phyloP scores from a whole-genome alignment of 768 basidiomycete genomes.

The Lactifluus pinguis region DNA sequence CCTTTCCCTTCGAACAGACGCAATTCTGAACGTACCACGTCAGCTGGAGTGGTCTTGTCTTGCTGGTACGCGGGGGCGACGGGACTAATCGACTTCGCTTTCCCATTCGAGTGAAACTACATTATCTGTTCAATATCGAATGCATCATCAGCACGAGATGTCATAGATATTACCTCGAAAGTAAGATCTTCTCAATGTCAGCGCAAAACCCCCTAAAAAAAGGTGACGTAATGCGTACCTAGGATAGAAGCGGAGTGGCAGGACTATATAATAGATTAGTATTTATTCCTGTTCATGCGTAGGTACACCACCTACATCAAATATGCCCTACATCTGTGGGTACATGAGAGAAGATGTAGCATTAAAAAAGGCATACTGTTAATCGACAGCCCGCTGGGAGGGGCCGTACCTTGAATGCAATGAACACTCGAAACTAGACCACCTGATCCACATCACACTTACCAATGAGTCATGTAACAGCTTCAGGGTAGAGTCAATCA shows the following conservation, averaged over 20 bases:
- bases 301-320: conserved; percentile 22
- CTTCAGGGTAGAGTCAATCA: conserved; percentile 27
- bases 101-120: conserved; percentile 28
- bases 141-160: no score
- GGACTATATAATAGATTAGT: conserved; percentile 35
- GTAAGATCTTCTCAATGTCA: conserved; percentile 44
- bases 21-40: conserved; percentile 51
- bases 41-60: conserved; percentile 65
- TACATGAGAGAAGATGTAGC: background rate
- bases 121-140: background rate
- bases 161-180: conserved; percentile 40
- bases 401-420: conserved; percentile 32
- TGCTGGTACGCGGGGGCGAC: conserved; percentile 20
- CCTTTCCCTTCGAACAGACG: background rate
- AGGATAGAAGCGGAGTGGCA: conserved; percentile 89
- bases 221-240: conserved; percentile 34
- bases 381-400: conserved; percentile 84
- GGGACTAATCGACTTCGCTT: conserved; percentile 23
- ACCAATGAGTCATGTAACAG: conserved; percentile 76
- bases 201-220: background rate
- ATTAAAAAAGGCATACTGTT: conserved; percentile 47
- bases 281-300: background rate
- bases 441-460: background rate
- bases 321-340: conserved; percentile 21
- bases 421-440: background rate